Conservation (phyloP, 768 basidiomycete species). For the Rhodotorula toruloides region DNA sequence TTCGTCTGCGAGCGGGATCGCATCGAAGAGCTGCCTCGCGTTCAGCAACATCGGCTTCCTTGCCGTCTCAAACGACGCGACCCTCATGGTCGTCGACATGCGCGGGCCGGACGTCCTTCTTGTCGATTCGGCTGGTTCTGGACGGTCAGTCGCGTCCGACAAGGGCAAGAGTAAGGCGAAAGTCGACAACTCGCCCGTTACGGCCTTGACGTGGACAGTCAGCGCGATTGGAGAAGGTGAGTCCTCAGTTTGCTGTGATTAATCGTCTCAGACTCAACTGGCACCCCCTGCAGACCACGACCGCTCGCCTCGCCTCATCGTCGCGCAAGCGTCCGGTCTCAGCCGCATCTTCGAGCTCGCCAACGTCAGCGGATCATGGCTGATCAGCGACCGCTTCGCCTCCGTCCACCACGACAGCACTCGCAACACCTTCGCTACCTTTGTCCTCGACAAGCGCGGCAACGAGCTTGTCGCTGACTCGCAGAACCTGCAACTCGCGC, state of each 20-base stretch:
- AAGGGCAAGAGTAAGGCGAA: conserved; percentile 51
- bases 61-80: conserved; percentile 62
- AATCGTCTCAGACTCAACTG: too few relatives aligned
- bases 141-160: conserved; percentile 44
- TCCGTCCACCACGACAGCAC: conserved; percentile 49
- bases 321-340: conserved; percentile 57
- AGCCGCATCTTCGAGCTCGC: conserved; percentile 57
- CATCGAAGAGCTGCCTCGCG: conserved; percentile 51
- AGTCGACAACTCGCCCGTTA: conserved; percentile 52
- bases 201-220: conserved; percentile 64
- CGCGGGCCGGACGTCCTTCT: conserved; percentile 66
- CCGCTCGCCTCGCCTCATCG: conserved; percentile 59
- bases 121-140: conserved; percentile 50
- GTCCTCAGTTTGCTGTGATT: conserved; percentile 11
- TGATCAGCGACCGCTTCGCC: conserved; percentile 45
- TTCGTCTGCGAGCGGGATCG: neutral
- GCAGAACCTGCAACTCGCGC: conserved; percentile 24
- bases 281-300: conserved; percentile 48
- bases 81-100: conserved; percentile 65
- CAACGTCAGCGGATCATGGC: conserved; percentile 52
- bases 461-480: conserved; percentile 18
- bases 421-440: conserved; percentile 44
- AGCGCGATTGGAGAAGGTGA: conserved; percentile 56
- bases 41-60: conserved; percentile 75
- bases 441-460: conserved; percentile 46